phyloP scores from a whole-genome alignment of 2,329 filamentous ascomycete species.

The Aspergillus fijiensis region DNA sequence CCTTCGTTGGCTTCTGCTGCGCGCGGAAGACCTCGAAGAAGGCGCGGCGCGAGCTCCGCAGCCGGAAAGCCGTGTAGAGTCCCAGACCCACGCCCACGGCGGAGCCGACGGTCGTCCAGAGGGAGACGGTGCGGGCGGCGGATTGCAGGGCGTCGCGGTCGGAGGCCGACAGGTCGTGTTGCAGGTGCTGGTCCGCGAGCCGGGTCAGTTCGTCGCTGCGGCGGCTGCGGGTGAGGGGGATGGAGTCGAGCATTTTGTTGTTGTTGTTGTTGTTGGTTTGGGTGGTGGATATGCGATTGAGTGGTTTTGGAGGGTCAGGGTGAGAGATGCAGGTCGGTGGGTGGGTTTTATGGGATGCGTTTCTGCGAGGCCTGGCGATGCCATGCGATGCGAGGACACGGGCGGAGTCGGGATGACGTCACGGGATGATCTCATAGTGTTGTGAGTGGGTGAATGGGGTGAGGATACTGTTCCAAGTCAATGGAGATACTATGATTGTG shows the following conservation, averaged over 20 bases:
- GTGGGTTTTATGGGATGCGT: background rate
- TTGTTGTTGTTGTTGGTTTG: constrained; percentile 7
- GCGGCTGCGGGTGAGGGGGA: constrained; percentile 49
- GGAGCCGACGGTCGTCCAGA: constrained; percentile 59
- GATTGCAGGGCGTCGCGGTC: constrained; percentile 59
- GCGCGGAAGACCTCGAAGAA: constrained; percentile 64
- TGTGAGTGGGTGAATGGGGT: too few relatives aligned
- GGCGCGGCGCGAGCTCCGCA: constrained; percentile 56
- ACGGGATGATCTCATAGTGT: too few relatives aligned
- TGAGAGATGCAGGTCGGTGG: background rate
- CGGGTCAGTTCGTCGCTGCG: constrained; percentile 52
- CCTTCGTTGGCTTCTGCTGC: constrained; percentile 60
- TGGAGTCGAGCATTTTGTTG: constrained; percentile 40
- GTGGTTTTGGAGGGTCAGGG: background rate
- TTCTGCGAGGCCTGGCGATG: too few relatives aligned
- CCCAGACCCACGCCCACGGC: constrained; percentile 61
- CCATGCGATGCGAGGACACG: too few relatives aligned
- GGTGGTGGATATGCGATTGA: background rate
- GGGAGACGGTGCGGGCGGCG: constrained; percentile 57
- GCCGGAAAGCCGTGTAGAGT: constrained; percentile 56
- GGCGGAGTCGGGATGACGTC: too few relatives aligned
- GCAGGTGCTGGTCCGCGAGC: constrained; percentile 59
- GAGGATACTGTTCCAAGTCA: too few relatives aligned
- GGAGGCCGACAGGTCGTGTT: constrained; percentile 57
- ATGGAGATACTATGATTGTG: too few relatives aligned